phyloP scores from a whole-genome alignment of 1,139 yeast species.

The Blastobotrys apis region DNA sequence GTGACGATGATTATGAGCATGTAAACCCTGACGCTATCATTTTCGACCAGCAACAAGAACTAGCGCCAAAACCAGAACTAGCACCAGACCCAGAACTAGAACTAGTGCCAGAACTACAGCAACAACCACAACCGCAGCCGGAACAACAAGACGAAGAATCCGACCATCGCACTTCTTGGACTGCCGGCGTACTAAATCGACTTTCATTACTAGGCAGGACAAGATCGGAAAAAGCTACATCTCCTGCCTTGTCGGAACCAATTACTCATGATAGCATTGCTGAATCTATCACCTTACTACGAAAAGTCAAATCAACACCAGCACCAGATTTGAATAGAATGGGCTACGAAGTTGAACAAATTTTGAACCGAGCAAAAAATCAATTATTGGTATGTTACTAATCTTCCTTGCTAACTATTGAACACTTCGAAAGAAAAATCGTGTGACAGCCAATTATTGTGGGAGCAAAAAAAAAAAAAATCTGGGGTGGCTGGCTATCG shows the following conservation, averaged over 20 bases:
- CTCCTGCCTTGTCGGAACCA: too few species aligned
- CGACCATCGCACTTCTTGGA: conserved; percentile 3
- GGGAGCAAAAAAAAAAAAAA: neutral
- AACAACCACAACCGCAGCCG: too few species aligned
- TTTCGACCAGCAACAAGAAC: too few species aligned
- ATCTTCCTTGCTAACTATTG: neutral
- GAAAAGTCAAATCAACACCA: neutral
- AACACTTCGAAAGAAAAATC: neutral
- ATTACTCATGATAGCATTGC: too few species aligned
- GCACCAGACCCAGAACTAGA: too few species aligned
- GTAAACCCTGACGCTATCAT: too few species aligned
- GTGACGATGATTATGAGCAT: too few species aligned
- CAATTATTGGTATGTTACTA: conserved; percentile 15
- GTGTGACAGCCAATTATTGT: too few species aligned
- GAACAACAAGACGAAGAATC: conserved; percentile 6
- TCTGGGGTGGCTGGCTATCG: conserved; percentile 2
- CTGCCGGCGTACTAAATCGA: conserved; percentile 1
- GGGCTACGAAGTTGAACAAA: conserved; percentile 12
- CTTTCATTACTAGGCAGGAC: conserved; percentile 3
- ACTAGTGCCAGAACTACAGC: too few species aligned
- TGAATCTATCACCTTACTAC: too few species aligned
- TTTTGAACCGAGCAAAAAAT: conserved; percentile 13
- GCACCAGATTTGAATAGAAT: conserved; percentile 6
- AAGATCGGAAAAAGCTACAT: neutral
- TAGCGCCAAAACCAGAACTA: too few species aligned